These are phyloP conservation scores for Porphyrellus cyaneotinctus DNA, from an alignment of 768 basidiomycete species.

Conservation along the genomic window DNA sequence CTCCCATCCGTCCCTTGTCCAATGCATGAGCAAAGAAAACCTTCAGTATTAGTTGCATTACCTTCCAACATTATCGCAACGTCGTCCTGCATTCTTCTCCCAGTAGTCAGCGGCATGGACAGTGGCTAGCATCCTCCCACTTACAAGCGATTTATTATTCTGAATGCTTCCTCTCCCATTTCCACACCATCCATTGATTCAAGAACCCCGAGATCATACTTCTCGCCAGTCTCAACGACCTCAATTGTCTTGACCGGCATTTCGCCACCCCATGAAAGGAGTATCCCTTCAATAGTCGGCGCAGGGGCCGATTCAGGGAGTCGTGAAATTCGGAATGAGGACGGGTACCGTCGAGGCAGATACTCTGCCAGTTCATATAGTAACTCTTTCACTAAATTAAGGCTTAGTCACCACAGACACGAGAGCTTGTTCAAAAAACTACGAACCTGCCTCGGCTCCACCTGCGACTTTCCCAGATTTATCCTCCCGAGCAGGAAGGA, in stretches of 20 bases:
- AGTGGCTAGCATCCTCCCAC: constrained; percentile 21
- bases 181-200: constrained; percentile 21
- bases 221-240: constrained; percentile 47
- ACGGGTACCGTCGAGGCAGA: constrained; percentile 61
- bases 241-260: constrained; percentile 52
- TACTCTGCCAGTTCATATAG: constrained; percentile 69
- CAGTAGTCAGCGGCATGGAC: background rate
- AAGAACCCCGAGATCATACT: constrained; percentile 47
- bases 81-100: constrained; percentile 50
- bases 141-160: constrained; percentile 58
- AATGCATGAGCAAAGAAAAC: background rate
- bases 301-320: constrained; percentile 6
- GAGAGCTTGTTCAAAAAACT: background rate
- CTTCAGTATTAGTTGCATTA: constrained; percentile 8
- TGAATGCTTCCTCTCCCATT: constrained; percentile 54
- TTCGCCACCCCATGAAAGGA: constrained; percentile 39
- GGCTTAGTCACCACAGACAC: background rate
- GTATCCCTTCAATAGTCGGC: constrained; percentile 23
- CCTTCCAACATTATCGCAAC: constrained; percentile 62
- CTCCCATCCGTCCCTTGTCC: constrained; percentile 55
- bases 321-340: constrained; percentile 52
- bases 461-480: constrained; percentile 34
- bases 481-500: constrained; percentile 44
- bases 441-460: constrained; percentile 30
- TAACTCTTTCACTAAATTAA: constrained; percentile 52